These are phyloP conservation scores for Heliamphora pulchella DNA, from an alignment of 179 eudicot genomes.

Conservation along the genomic window DNA sequence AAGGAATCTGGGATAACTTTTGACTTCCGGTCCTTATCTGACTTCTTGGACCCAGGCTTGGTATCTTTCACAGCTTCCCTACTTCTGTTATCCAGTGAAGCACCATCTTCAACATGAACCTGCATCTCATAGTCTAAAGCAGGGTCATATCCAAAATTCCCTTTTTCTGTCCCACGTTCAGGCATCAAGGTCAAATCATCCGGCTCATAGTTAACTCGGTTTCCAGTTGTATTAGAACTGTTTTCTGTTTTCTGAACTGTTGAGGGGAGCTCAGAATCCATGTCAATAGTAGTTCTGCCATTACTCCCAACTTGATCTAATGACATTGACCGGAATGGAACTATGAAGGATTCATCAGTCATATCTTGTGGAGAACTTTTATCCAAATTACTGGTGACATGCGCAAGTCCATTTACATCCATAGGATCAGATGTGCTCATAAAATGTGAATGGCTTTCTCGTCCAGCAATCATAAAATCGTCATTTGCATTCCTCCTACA, in stretches of 20 bases:
- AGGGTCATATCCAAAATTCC: conserved; percentile 41
- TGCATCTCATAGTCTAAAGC: conserved; percentile 70
- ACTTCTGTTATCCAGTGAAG: conserved; percentile 26
- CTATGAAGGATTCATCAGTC: conserved; percentile 66
- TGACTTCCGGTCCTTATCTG: conserved; percentile 43
- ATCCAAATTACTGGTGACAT: conserved; percentile 25
- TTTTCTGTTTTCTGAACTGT: conserved; percentile 32
- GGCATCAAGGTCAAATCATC: conserved; percentile 75
- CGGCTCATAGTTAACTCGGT: conserved; percentile 47
- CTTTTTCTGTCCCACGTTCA: conserved; percentile 47
- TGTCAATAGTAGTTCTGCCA: conserved; percentile 42
- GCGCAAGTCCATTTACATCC: conserved; percentile 38
- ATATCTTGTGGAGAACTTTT: conserved; percentile 27
- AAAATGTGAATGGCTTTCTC: conserved; percentile 32
- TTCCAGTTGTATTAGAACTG: conserved; percentile 23
- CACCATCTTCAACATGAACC: conserved; percentile 30
- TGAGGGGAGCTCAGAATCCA: conserved; percentile 57
- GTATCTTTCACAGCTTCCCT: conserved; percentile 31
- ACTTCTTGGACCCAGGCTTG: conserved; percentile 46
- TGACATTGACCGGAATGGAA: conserved; percentile 55
- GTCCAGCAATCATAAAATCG: conserved; percentile 41
- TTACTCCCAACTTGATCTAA: conserved; percentile 43
- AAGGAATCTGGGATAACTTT: conserved; percentile 29
- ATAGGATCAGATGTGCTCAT: conserved; percentile 49
- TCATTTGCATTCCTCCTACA: conserved; percentile 38